phyloP scores from a whole-genome alignment of 2,329 filamentous ascomycete genomes.

The Aspergillus neotritici region DNA sequence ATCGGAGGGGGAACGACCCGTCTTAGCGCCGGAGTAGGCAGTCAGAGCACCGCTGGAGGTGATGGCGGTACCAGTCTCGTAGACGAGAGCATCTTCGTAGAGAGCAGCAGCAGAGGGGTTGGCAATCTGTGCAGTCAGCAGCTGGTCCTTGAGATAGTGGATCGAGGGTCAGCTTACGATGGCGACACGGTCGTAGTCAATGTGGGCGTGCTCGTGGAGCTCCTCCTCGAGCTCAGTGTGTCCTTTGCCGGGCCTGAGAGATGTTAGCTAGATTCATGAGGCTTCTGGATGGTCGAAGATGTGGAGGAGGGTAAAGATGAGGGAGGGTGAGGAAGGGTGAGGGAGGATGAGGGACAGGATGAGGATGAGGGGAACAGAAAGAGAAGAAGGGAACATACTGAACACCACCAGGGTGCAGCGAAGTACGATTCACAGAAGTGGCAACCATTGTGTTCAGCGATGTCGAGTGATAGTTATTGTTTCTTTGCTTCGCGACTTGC shows the following conservation, averaged over 20 bases:
- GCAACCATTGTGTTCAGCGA: slow-evolving; percentile 50
- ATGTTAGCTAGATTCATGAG: slow-evolving; percentile 6
- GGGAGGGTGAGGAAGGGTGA: slow-evolving; percentile 8
- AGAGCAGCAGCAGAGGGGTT: slow-evolving; percentile 93
- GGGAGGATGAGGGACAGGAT: neutral
- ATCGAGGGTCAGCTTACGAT: slow-evolving; percentile 61
- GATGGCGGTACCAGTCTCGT: slow-evolving; percentile 96
- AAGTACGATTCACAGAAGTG: slow-evolving; percentile 77
- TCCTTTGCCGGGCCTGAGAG: slow-evolving; percentile 67
- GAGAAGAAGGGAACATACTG: slow-evolving; percentile 56
- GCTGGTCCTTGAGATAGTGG: neutral
- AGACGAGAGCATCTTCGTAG: slow-evolving; percentile 98
- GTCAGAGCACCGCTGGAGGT: slow-evolving; percentile 91
- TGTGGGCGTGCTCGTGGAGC: slow-evolving; percentile 95
- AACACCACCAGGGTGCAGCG: slow-evolving; percentile 84
- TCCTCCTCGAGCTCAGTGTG: slow-evolving; percentile 98
- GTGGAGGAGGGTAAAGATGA: slow-evolving; percentile 14
- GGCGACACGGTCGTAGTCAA: slow-evolving; percentile 96
- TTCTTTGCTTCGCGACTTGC: slow-evolving; percentile 53
- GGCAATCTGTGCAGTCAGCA: slow-evolving; percentile 52
- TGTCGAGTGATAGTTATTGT: slow-evolving; percentile 55
- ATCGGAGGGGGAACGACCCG: slow-evolving; percentile 90
- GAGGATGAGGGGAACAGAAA: slow-evolving; percentile 3
- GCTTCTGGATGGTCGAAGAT: neutral
- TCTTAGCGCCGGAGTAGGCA: slow-evolving; percentile 97